phyloP scores from a whole-genome alignment of 768 basidiomycete genomes.

The Amanita polypyramis region DNA sequence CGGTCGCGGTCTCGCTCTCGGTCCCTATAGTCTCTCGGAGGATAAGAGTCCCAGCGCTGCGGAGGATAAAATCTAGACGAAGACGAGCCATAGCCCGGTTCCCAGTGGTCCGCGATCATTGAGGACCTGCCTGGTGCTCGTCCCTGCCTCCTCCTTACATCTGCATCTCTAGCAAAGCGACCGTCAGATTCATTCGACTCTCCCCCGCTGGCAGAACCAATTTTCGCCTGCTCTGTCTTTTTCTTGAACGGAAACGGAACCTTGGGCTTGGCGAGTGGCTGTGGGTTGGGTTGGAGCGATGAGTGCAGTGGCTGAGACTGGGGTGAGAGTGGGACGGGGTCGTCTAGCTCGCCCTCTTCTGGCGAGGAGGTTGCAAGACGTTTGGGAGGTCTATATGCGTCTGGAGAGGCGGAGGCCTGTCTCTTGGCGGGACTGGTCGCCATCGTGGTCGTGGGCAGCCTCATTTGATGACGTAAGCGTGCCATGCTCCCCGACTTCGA shows the following conservation, averaged over 20 bases:
- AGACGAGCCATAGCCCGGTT: conserved; percentile 15
- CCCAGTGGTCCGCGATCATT: conserved; percentile 26
- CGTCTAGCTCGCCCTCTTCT: conserved; percentile 79
- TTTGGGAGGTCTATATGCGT: conserved; percentile 40
- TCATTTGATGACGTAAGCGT: conserved; percentile 2
- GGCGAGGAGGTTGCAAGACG: conserved; percentile 55
- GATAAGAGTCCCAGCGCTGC: conserved; percentile 13
- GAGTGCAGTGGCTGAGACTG: conserved; percentile 18
- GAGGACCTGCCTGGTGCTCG: conserved; percentile 4
- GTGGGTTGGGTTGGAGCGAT: conserved; percentile 25
- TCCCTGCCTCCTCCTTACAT: conserved; percentile 17
- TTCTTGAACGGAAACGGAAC: conserved; percentile 75
- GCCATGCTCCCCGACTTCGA: not conserved
- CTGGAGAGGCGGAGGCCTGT: conserved; percentile 42
- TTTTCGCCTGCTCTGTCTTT: conserved; percentile 22
- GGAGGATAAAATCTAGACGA: conserved; percentile 12
- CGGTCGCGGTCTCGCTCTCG: conserved; percentile 15
- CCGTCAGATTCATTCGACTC: conserved; percentile 26
- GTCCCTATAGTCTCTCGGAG: conserved; percentile 18
- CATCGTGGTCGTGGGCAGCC: conserved; percentile 3
- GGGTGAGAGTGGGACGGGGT: conserved; percentile 20
- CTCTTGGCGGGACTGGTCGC: conserved; percentile 33
- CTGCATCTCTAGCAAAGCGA: conserved; percentile 24
- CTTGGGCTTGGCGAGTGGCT: conserved; percentile 25
- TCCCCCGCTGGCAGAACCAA: conserved; percentile 4